Percentiles rank a stretch among this genome's conserved stretches.
phyloP scores from a whole-genome alignment of 805 yeast species.

The Kodamaea nitidulidarum region DNA sequence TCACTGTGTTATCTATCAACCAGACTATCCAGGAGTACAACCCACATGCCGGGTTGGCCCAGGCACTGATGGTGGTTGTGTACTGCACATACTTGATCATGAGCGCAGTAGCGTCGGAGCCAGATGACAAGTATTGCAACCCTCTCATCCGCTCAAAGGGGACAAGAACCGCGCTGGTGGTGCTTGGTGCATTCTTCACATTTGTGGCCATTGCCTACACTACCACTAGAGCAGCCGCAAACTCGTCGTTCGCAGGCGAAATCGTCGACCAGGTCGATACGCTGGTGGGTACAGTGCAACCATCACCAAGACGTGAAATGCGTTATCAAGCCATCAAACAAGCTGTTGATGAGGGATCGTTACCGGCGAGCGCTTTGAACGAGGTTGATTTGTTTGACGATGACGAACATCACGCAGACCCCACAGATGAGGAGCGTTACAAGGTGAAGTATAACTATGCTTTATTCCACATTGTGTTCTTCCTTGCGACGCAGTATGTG shows the following conservation, averaged over 20 bases:
- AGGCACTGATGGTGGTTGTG: constrained; percentile 89
- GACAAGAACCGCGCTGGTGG: constrained; percentile 82
- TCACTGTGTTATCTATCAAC: constrained; percentile 69
- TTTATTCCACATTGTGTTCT: constrained; percentile 85
- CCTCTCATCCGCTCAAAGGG: constrained; percentile 88
- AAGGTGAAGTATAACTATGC: constrained; percentile 79
- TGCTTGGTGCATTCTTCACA: constrained; percentile 89
- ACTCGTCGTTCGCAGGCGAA: constrained; percentile 40
- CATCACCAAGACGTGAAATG: constrained; percentile 57
- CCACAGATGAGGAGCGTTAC: constrained; percentile 53
- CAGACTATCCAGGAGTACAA: constrained; percentile 87
- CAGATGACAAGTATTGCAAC: constrained; percentile 89
- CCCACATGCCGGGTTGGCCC: constrained; percentile 95
- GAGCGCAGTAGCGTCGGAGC: constrained; percentile 93
- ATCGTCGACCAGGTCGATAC: constrained; percentile 43
- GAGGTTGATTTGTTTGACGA: constrained; percentile 60
- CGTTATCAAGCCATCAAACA: constrained; percentile 83
- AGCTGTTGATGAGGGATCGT: constrained; percentile 94
- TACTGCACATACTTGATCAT: constrained; percentile 89
- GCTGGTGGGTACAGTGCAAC: constrained; percentile 41
- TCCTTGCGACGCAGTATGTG: constrained; percentile 94
- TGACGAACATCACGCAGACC: constrained; percentile 37
- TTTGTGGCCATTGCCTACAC: constrained; percentile 95
- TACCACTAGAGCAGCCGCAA: constrained; percentile 92
- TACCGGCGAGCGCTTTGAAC: constrained; percentile 86